Base-by-base conservation (phyloP, 2,329 filamentous ascomycete species). In the Ramularia endophylla region DNA sequence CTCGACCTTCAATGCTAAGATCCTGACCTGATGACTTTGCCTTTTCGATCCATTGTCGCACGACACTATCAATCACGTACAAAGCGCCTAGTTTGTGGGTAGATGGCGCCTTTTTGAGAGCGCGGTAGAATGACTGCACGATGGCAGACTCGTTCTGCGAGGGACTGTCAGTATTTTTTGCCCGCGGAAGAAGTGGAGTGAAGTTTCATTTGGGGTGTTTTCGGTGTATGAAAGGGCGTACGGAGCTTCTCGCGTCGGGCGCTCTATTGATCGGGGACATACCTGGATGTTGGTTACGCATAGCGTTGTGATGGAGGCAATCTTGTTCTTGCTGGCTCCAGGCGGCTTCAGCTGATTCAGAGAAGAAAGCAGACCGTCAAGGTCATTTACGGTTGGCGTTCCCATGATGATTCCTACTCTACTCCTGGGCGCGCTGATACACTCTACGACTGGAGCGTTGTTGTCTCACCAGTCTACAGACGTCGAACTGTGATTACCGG, bases 41-140 rank as follows among this genome's bases (percentile, higher is more conserved):
- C 69, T 88, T 85, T 67, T 97, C 90, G 73, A 95, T 81, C 90
- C 92, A 98, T 73, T 94, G 90, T 70, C 92, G 87, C 67, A 89
- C 90, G 78, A 98, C 89, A 74, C 90, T 95, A 77, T 98, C 92
- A 89, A 98, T 87, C 71, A 97, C 89, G 82, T 98, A 98, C 71
- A 98, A 83, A 63, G 95, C 89, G 70, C 92, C 92, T 67, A 98
- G 78, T 72, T 98, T 98, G 78, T 98, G 90, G 65, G 88, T 94
- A 64, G 81, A 81, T 46, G 87, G 87, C 55, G 89, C 83, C 69
- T 92, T 94, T 69, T 94, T 95, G 77, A 97, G 94, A 62, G 95
- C 89, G 53, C 89, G 94, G 70, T 86, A 95, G 61, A 98, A 84
- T 66, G 94, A 95, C 66, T 95, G 88, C 58, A 97, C 87, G 61